A percentile compares a stretch with the other conserved stretches of the same genome.
Conservation (phyloP, 2,329 filamentous ascomycete genomes). For the Cladosporium sp. region DNA sequence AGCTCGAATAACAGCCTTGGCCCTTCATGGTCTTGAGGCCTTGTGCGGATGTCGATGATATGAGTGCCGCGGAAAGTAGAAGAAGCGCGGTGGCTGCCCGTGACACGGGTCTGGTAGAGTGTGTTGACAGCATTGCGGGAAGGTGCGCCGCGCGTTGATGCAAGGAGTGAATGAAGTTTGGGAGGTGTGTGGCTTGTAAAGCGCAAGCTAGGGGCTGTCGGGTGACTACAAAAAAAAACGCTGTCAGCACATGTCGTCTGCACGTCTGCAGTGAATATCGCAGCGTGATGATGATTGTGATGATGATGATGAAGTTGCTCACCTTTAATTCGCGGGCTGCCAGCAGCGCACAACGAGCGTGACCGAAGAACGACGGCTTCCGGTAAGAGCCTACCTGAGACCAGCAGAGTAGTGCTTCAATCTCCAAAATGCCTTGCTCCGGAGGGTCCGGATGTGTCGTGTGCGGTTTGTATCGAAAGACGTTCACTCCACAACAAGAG, state of each 20-base stretch:
- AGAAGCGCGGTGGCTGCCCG: slow-evolving; percentile 19
- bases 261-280: slow-evolving; percentile 1
- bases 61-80: slow-evolving; percentile 19
- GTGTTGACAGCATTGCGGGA: slow-evolving; percentile 27
- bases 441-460: background rate
- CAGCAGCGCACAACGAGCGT: slow-evolving; percentile 21
- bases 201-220: background rate
- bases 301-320: background rate
- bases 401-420: slow-evolving; percentile 6
- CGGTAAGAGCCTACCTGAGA: slow-evolving; percentile 16
- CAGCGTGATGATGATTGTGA: background rate
- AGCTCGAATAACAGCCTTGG: slow-evolving; percentile 55
- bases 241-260: slow-evolving; percentile 1
- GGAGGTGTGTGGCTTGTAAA: slow-evolving; percentile 5
- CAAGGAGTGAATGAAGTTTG: slow-evolving; percentile 21
- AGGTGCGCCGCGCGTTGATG: slow-evolving; percentile 21
- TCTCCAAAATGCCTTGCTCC: slow-evolving; percentile 1
- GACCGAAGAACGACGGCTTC: slow-evolving; percentile 7
- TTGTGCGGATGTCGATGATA: slow-evolving; percentile 13
- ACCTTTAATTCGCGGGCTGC: slow-evolving; percentile 22
- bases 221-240: slow-evolving; percentile 13
- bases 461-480: background rate
- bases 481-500: background rate
- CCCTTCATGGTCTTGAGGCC: slow-evolving; percentile 24
- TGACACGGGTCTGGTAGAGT: slow-evolving; percentile 20